Base-by-base conservation (phyloP, 2,329 filamentous ascomycete species). In the Xylaria sp. region DNA sequence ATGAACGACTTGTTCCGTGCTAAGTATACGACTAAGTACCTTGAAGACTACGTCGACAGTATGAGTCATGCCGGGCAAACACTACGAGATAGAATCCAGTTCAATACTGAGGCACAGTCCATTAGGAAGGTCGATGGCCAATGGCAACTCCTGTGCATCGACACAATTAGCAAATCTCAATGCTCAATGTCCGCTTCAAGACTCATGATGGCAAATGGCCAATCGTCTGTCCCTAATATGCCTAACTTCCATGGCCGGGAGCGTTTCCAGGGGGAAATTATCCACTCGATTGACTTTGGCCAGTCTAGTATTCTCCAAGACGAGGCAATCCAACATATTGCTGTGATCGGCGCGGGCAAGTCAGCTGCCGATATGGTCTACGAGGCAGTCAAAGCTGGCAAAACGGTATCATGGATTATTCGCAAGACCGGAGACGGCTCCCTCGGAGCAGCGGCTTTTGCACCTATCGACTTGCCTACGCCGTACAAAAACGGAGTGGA, bases 361-460 rank as follows among this genome's bases (percentile, higher is more conserved):
- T 82, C 80, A 7, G 74, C 79, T 5, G 79, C 78, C 19, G 80
- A 81, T 66, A 77, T 81, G 71, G 76, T 78, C 1, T 82, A 81
- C 62, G 75, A 77, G 45, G 68, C 71, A 8, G 74, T 73, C 30
- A 80, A 79, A 68, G 74, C 74, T 1, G 74, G 74, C 17, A 79
- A 79, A 56, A 72, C 54, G 0, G 78, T 81, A 2, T 74, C 70
- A 17, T 82, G 80, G 80, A 69, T 73, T 45, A 74, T 81, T 54
- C 75, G 80, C 60, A 74, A 76, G 59, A 72, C 73, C 45, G 71
- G 69, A 14, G 71, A 72, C 30, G 76, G 78, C 50, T 73, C 72
- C 8, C 73, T 75, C 8, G 79, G 78, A 24, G 73, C 78, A 32
- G 77, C 72, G 21, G 75, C 73, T 19, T 76, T 79, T 59, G 68